phyloP scores from a whole-genome alignment of 345 rosid genomes.

The Limnanthes douglasii region DNA sequence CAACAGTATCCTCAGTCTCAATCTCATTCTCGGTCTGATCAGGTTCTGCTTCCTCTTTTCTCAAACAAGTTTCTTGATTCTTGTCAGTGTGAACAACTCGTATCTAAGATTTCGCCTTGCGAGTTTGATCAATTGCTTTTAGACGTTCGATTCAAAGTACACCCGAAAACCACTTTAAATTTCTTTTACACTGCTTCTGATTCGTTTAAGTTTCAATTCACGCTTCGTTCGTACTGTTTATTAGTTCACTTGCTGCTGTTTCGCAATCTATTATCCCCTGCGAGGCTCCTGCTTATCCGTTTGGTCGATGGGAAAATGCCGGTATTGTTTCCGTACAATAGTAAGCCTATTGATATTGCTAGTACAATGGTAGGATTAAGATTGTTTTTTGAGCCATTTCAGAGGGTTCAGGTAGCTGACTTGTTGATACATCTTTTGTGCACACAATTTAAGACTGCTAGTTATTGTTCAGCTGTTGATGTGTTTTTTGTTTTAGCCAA shows the following conservation, averaged over 20 bases:
- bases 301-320: slow-evolving; percentile 47
- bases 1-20: too few species aligned
- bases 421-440: slow-evolving; percentile 45
- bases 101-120: slow-evolving; percentile 29
- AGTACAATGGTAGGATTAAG: slow-evolving; percentile 27
- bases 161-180: slow-evolving; percentile 40
- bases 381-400: slow-evolving; percentile 11
- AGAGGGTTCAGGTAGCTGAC: slow-evolving; percentile 26
- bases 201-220: slow-evolving; percentile 40
- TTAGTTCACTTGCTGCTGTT: slow-evolving; percentile 39
- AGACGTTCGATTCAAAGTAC: slow-evolving; percentile 26
- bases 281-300: slow-evolving; percentile 41
- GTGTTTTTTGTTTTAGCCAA: slow-evolving; percentile 25
- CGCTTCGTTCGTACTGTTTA: slow-evolving; percentile 49
- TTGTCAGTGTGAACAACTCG: slow-evolving; percentile 27
- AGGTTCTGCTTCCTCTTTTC: too few species aligned
- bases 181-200: slow-evolving; percentile 51
- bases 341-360: slow-evolving; percentile 27
- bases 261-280: slow-evolving; percentile 28
- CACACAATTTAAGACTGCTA: slow-evolving; percentile 37
- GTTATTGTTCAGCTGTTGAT: slow-evolving; percentile 35
- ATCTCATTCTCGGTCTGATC: too few species aligned
- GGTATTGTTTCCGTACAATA: slow-evolving; percentile 9
- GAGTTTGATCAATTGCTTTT: slow-evolving; percentile 38
- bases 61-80: slow-evolving; percentile 34